A percentile compares a stretch with the other conserved stretches of the same genome.
phyloP scores from a whole-genome alignment of 139 green algal species.

The Picochlorum sp. region DNA sequence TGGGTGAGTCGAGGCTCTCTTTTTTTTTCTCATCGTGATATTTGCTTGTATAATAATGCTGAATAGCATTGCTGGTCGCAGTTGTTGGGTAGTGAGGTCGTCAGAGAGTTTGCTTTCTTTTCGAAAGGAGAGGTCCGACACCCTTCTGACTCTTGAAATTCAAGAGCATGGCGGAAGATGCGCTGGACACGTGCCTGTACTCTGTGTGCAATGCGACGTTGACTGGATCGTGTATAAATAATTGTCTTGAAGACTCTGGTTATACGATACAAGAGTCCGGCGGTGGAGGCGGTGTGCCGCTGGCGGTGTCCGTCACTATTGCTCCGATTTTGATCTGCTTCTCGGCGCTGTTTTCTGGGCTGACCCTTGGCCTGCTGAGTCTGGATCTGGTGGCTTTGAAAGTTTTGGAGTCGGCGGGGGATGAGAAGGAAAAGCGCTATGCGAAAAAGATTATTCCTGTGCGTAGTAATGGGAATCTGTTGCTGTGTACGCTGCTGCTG shows the following conservation, averaged over 20 bases:
- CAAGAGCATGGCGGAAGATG: too few relatives aligned
- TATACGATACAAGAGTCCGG: neutral
- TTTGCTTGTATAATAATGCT: too few relatives aligned
- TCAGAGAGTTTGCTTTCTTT: too few relatives aligned
- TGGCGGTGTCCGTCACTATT: neutral
- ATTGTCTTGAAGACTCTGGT: neutral
- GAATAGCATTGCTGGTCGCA: too few relatives aligned
- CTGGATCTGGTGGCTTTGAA: constrained; percentile 31
- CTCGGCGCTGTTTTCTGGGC: constrained; percentile 44
- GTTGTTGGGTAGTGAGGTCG: too few relatives aligned
- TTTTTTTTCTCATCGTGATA: too few relatives aligned
- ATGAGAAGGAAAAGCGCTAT: constrained; percentile 12
- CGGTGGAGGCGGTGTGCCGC: neutral
- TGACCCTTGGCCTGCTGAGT: constrained; percentile 49
- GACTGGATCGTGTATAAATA: neutral
- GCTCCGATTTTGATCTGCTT: constrained; percentile 22
- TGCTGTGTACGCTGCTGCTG: constrained; percentile 43
- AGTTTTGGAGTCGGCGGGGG: constrained; percentile 21
- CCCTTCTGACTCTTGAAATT: too few relatives aligned
- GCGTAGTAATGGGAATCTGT: constrained; percentile 22
- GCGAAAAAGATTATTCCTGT: constrained; percentile 21
- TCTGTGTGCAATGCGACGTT: neutral
- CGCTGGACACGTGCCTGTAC: neutral
- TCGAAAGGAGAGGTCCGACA: too few relatives aligned
- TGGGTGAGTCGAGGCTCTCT: too few relatives aligned